Conservation (phyloP, 768 basidiomycete species). For the Neoboletus subvelutipes region DNA sequence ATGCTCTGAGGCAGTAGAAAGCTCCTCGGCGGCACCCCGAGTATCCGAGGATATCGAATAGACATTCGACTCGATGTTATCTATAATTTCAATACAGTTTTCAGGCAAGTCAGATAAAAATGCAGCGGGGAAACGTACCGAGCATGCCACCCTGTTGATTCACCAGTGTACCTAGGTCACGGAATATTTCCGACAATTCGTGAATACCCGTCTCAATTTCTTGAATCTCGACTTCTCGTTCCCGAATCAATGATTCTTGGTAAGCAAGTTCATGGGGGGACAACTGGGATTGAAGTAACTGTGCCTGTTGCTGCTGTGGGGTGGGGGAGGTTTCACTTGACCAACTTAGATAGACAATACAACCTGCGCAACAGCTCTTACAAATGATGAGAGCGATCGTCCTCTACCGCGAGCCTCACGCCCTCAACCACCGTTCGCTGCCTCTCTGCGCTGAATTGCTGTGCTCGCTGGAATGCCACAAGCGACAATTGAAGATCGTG, state of each 20-base stretch:
- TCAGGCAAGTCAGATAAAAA: background rate
- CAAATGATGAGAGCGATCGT: constrained; percentile 47
- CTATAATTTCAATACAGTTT: constrained; percentile 39
- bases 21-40: constrained; percentile 77
- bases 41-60: constrained; percentile 84
- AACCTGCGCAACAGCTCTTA: background rate
- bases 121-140: constrained; percentile 50
- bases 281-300: constrained; percentile 67
- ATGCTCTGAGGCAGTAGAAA: constrained; percentile 87
- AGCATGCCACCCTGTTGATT: constrained; percentile 94
- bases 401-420: constrained; percentile 82
- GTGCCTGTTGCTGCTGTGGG: constrained; percentile 65
- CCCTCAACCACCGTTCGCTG: constrained; percentile 88
- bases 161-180: constrained; percentile 92
- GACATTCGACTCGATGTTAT: constrained; percentile 94
- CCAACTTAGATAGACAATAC: constrained; percentile 1
- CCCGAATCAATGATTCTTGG: constrained; percentile 80
- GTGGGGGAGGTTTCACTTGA: constrained; percentile 40
- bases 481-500: constrained; percentile 90
- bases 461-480: constrained; percentile 88
- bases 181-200: constrained; percentile 94
- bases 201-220: constrained; percentile 98
- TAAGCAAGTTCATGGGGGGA: constrained; percentile 92
- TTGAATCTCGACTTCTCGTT: constrained; percentile 91
- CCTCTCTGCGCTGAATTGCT: constrained; percentile 84